Evolutionary conservation across 306 rosid species (phyloP), one percentile per base, ranked within the genome.

Genomic region (Quercus rubra): DNA sequence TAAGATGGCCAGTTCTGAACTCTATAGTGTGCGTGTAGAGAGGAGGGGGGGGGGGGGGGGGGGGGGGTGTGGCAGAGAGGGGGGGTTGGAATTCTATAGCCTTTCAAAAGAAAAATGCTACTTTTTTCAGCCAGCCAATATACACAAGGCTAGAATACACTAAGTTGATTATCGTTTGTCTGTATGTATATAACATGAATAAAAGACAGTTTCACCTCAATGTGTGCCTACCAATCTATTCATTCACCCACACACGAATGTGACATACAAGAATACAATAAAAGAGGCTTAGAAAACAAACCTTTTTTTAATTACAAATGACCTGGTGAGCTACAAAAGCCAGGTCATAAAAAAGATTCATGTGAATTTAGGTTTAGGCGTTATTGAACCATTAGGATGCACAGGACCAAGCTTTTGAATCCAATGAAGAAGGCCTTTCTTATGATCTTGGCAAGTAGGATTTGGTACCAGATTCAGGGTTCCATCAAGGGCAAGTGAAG

Each of bases 381-480:
- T 75, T 15, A 91, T 89, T 56, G 87, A 76, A 68, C 63, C 46
- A 75, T 83, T 74, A 7, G 90, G 86, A 70, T 87, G 90, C 70
- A 64, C 57, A 1, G 98, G 94, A 41, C 96, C 93, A 85, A 93
- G 96, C 93, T 88, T 91, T 64, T 96, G 98, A 78, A 96, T 89
- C 94, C 97, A 93, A 83, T 91, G 98, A 71, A 56, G 91, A 31
- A 93, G 92, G 43, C 94, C 92, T 88, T 96, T 96, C 91, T 91
- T 96, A 46, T 91, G 91, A 80, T 96, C 99, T 20, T 85, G 93
- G 83, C 76, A 76, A 80, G 58, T 62, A 13, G 57, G 85, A 79
- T 71, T 89, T 58, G 80, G 88, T 68, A 83, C 78, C 56, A 91
- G 82, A 71, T 80, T 78, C 75, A 96, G 69, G 1, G 93, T 89